Percentiles rank a stretch among this genome's conserved stretches.
Conservation (phyloP, 1,284 basidiomycete species). For the Thelephora terrestris region DNA sequence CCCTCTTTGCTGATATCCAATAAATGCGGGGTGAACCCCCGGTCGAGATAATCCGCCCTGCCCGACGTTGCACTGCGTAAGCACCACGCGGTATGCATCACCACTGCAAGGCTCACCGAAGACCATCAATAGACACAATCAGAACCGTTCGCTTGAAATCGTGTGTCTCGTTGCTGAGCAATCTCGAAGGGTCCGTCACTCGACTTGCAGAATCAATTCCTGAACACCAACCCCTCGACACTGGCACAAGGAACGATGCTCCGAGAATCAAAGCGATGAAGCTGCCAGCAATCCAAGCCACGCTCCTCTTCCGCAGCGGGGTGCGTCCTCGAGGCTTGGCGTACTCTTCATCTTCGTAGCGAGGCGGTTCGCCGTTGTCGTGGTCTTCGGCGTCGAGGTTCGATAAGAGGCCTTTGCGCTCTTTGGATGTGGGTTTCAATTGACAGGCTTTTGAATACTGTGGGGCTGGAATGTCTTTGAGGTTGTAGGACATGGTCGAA, state of each 20-base stretch:
- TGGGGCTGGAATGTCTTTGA: no score
- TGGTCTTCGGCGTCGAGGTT: slow-evolving; percentile 14
- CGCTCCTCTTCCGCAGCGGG: slow-evolving; percentile 14
- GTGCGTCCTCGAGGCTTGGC: no score
- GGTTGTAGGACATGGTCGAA: no score
- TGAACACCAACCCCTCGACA: not conserved
- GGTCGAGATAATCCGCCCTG: slow-evolving; percentile 77
- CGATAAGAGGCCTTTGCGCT: slow-evolving; percentile 32
- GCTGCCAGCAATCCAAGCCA: slow-evolving; percentile 25
- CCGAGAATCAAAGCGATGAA: slow-evolving; percentile 35
- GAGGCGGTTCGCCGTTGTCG: not conserved
- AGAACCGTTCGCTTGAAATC: slow-evolving; percentile 72
- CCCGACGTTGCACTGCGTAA: not conserved
- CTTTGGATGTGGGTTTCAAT: slow-evolving; percentile 16
- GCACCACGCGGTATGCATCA: not conserved
- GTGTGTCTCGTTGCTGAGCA: slow-evolving; percentile 67
- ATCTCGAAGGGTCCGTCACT: slow-evolving; percentile 10
- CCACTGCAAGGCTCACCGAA: slow-evolving; percentile 61
- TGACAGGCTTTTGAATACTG: no score
- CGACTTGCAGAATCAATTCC: no score
- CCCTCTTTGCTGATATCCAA: slow-evolving; percentile 71
- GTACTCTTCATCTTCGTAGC: no score
- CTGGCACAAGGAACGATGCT: slow-evolving; percentile 12
- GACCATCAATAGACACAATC: slow-evolving; percentile 80
- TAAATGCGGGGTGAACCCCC: slow-evolving; percentile 73